These are phyloP conservation scores for Psidium friedrichsthalianum DNA, from an alignment of 345 rosid genomes.

Conservation along the genomic window DNA sequence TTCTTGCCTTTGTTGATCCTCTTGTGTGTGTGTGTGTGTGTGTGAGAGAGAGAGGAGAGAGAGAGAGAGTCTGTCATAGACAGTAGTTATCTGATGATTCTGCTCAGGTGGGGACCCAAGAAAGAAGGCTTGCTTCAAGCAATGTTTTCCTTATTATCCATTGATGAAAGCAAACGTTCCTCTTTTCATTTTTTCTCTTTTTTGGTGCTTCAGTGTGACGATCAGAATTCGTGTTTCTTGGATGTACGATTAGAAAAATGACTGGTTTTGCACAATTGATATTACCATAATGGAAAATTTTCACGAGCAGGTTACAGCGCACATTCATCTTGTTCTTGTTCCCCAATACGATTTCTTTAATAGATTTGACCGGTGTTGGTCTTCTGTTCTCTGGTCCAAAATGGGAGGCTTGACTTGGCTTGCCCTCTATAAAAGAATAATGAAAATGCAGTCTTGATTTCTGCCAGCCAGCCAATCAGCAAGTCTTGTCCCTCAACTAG, in stretches of 20 bases:
- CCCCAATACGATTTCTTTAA: neutral
- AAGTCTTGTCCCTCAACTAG: neutral
- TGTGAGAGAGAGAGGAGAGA: neutral
- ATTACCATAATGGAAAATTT: accelerated
- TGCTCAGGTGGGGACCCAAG: neutral
- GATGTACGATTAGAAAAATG: accelerated
- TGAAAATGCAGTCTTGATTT: neutral
- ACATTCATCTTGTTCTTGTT: accelerated
- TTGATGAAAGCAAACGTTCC: neutral
- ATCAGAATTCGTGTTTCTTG: neutral
- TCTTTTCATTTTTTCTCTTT: neutral
- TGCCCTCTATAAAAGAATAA: neutral
- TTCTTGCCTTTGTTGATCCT: too few species aligned
- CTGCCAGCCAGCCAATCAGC: neutral
- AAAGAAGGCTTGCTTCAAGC: neutral
- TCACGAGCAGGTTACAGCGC: accelerated
- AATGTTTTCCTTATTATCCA: neutral
- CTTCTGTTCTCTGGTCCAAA: neutral
- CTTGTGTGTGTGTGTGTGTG: neutral
- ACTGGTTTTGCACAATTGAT: neutral
- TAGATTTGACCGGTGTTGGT: neutral
- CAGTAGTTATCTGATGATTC: neutral
- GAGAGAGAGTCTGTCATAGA: neutral
- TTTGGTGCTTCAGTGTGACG: neutral
- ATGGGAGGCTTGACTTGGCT: neutral